Evolutionary conservation across 2,329 filamentous ascomycete genomes (phyloP), one percentile per base, ranked within the genome.

Genomic region (Fusarium sp.): DNA sequence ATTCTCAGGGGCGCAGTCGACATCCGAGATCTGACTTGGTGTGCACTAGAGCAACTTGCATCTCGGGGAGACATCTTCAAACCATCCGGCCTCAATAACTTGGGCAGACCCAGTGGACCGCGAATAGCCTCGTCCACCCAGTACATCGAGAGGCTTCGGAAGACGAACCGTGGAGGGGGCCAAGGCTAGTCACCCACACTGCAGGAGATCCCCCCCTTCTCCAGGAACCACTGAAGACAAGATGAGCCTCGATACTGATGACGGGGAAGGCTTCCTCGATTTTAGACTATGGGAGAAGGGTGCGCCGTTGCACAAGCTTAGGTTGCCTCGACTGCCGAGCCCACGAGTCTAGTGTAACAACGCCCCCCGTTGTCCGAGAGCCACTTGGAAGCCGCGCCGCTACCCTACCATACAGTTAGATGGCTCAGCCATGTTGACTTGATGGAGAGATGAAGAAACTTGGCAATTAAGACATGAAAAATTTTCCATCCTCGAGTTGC

Each of bases 331-430:
- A 70, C 29, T 74, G 54, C 72, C 72, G 72, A 69, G 54, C 33
- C 72, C 69, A 66, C 72, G 69, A 57, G 36, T 42, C 16, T 72
- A 66, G 73, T 77, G 45, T 63, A 45, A 33, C 63, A 42, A 68
- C 45, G 25, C 45, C 33, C 68, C 71, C 68, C 65, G 40, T 65
- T 61, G 22, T 20, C 31, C 7, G 42, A 65, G 63, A 63, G 47
- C 71, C 71, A 69, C 57, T 68, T 69, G 72, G 65, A 69, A 33
- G 58, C 33, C 42, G 14, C 54, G 42, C 63, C 63, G 54, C 40
- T 33, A 68, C 29, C 60, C 40, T 74, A 61, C 70, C 63, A 54
- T 27, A 36, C 38, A 40, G 20, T 56, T 52, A 35, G 47, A 66
- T 22, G 45, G n/a, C 35, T 52, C n/a, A 52, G 47, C 47, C 56